Evolutionary conservation across 805 yeast species (phyloP).

Genomic region (Saccharomyces eubayanus): DNA sequence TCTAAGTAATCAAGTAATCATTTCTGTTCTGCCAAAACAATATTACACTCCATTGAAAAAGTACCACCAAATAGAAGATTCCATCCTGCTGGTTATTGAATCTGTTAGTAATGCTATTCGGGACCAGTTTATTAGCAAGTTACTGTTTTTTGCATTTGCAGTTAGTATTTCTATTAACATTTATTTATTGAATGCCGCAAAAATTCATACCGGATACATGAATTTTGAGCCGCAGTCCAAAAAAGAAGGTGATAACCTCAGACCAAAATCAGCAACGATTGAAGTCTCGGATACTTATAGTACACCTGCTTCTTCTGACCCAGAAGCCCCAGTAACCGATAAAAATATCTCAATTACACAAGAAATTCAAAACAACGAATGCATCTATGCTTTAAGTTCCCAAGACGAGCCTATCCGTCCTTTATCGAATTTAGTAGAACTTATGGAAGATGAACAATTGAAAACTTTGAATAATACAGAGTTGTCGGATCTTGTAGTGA

Average conservation of each 20-base stretch:
- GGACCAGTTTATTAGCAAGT: constrained; percentile 73
- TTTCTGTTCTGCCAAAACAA: constrained; percentile 50
- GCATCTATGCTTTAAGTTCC: constrained; percentile 24
- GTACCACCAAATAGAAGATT: constrained; percentile 53
- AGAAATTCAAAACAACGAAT: constrained; percentile 5
- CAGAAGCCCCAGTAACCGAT: not conserved
- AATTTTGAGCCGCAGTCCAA: not conserved
- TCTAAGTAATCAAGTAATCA: constrained; percentile 42
- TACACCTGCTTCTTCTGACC: not conserved
- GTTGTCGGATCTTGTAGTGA: constrained; percentile 57
- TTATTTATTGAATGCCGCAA: constrained; percentile 80
- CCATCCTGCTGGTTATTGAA: constrained; percentile 41
- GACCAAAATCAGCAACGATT: not conserved
- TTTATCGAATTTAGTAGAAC: constrained; percentile 52
- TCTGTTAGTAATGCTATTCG: constrained; percentile 60
- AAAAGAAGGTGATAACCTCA: not conserved
- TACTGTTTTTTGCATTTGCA: constrained; percentile 61
- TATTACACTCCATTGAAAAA: constrained; percentile 50
- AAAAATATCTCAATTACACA: not conserved
- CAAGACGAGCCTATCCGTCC: constrained; percentile 34
- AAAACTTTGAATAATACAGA: constrained; percentile 62
- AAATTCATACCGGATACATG: constrained; percentile 43
- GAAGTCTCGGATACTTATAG: not conserved
- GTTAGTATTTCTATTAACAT: constrained; percentile 73
- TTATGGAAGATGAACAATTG: constrained; percentile 65